Percentiles rank a stretch among this genome's conserved stretches.
Evolutionary conservation across 2,329 filamentous ascomycete genomes (phyloP).

Genomic region (Pseudogymnoascus sp.): DNA sequence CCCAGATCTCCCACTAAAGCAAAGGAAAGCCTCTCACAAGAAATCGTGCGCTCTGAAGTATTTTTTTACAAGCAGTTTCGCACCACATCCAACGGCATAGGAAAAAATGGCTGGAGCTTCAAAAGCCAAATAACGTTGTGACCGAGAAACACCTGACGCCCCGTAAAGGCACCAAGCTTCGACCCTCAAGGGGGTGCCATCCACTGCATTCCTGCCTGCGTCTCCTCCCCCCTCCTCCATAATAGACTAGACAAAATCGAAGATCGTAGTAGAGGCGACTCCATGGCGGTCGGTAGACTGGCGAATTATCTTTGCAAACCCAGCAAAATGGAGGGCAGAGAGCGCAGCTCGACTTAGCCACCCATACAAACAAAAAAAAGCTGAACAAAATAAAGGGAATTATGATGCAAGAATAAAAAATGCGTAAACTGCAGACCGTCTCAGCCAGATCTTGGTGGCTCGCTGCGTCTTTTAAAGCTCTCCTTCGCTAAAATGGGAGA

Average conservation of each 20-base stretch:
- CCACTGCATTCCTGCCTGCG: neutral
- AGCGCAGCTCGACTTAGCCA: constrained; percentile 22
- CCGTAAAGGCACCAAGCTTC: constrained; percentile 1
- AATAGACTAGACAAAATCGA: constrained; percentile 1
- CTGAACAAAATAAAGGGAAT: constrained; percentile 31
- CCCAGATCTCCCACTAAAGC: constrained; percentile 1
- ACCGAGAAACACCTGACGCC: constrained; percentile 5
- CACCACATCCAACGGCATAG: constrained; percentile 3
- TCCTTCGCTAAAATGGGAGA: constrained; percentile 11
- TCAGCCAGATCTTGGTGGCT: constrained; percentile 1
- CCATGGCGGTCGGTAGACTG: constrained; percentile 5
- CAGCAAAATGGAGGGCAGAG: constrained; percentile 8
- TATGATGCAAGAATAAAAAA: constrained; percentile 38
- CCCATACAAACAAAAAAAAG: constrained; percentile 28
- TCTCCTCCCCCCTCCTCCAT: neutral
- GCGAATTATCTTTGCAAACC: constrained; percentile 9
- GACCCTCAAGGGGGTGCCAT: neutral
- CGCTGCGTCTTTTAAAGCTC: constrained; percentile 10
- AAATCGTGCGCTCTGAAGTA: constrained; percentile 4
- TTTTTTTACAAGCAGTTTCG: constrained; percentile 9
- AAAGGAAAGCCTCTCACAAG: constrained; percentile 5
- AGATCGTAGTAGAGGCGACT: constrained; percentile 3
- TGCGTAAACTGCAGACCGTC: constrained; percentile 7
- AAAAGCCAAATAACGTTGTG: constrained; percentile 4
- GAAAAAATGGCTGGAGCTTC: neutral